Percentiles rank a stretch among this genome's conserved stretches.
phyloP scores from a whole-genome alignment of 2,329 filamentous ascomycete genomes.

The Stachybotrys chartarum region DNA sequence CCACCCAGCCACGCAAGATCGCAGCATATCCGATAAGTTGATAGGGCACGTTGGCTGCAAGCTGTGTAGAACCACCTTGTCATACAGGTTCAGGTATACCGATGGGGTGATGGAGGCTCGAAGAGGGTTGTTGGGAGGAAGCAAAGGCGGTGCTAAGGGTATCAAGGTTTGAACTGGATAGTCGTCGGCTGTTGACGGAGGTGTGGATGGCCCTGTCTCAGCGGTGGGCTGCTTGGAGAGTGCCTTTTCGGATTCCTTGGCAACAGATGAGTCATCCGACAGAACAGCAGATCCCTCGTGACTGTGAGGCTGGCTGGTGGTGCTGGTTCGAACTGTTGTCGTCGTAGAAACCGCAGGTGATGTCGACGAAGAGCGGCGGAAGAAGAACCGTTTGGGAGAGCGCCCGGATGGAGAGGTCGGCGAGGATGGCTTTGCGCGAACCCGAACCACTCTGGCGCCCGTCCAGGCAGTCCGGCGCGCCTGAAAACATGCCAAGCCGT shows the following conservation, averaged over 20 bases:
- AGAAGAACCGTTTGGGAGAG: conserved; percentile 42
- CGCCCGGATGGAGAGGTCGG: conserved; percentile 36
- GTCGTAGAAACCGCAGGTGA: conserved; percentile 25
- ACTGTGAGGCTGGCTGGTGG: conserved; percentile 13
- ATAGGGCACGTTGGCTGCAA: conserved; percentile 82
- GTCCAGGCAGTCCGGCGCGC: conserved; percentile 80
- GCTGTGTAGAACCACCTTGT: conserved; percentile 74
- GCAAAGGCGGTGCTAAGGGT: conserved; percentile 64
- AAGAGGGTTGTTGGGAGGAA: conserved; percentile 68
- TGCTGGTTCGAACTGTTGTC: conserved; percentile 8
- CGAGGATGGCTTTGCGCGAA: conserved; percentile 38
- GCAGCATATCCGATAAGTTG: conserved; percentile 75
- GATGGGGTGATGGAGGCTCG: conserved; percentile 67
- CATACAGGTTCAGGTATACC: conserved; percentile 77
- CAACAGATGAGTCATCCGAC: conserved; percentile 35
- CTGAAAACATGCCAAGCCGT: conserved; percentile 73
- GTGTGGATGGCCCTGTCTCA: conserved; percentile 22
- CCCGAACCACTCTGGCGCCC: conserved; percentile 56
- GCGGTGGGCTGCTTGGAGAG: conserved; percentile 23
- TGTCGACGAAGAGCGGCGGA: conserved; percentile 37
- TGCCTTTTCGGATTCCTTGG: conserved; percentile 26
- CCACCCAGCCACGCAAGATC: conserved; percentile 82
- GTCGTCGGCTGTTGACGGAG: conserved; percentile 6
- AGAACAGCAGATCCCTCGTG: conserved; percentile 27
- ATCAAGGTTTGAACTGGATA: conserved; percentile 57